These are phyloP conservation scores for Penicillium argentinense DNA, from an alignment of 495 filamentous ascomycete genomes.

Conservation along the genomic window DNA sequence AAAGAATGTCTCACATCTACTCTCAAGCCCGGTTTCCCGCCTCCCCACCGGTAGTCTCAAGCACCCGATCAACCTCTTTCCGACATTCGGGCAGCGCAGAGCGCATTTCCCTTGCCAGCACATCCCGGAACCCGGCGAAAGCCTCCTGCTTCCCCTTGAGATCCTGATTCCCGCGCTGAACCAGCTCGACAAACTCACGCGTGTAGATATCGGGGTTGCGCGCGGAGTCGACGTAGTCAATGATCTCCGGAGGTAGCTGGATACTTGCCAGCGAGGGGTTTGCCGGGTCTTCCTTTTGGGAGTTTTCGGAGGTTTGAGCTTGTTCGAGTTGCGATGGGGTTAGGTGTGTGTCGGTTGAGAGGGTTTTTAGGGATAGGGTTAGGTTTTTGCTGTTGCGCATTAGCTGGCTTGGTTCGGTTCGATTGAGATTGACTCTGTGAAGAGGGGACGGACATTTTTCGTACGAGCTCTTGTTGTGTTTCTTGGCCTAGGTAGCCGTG, in stretches of 20 bases:
- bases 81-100: conserved; percentile 73
- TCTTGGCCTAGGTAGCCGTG: conserved; percentile 68
- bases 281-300: conserved; percentile 44
- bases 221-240: conserved; percentile 88
- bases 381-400: conserved; percentile 41
- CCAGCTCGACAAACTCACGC: conserved; percentile 91
- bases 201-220: conserved; percentile 99
- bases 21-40: too few species aligned
- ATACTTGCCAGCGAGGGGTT: conserved; percentile 47
- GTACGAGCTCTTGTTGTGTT: conserved; percentile 59
- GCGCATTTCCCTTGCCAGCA: conserved; percentile 77
- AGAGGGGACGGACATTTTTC: conserved; percentile 55
- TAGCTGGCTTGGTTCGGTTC: not conserved
- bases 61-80: conserved; percentile 64
- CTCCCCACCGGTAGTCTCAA: too few species aligned
- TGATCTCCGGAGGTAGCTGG: conserved; percentile 81
- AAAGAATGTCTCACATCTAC: too few species aligned
- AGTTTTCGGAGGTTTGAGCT: too few species aligned
- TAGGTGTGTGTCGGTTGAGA: conserved; percentile 45
- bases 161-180: conserved; percentile 79
- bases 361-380: conserved; percentile 37
- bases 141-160: conserved; percentile 81
- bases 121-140: conserved; percentile 76
- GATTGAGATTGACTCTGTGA: not conserved
- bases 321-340: conserved; percentile 27